A percentile compares a stretch with the other conserved stretches of the same genome.
phyloP scores from a whole-genome alignment of 2,329 filamentous ascomycete genomes.

The Trichoderma cornu-damae region DNA sequence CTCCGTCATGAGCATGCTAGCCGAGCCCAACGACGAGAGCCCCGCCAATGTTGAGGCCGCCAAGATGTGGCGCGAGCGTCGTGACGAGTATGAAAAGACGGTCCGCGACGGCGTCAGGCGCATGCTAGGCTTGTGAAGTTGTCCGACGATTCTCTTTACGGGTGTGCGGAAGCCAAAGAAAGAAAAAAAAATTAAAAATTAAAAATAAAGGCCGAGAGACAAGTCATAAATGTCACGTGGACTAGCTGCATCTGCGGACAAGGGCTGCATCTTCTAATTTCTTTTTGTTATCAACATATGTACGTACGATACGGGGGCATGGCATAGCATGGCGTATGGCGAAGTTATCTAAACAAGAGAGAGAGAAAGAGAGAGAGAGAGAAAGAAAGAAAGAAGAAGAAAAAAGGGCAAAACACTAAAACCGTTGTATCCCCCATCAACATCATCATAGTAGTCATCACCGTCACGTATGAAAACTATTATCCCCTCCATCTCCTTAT shows the following conservation, averaged over 20 bases:
- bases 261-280: neutral
- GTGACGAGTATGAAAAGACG: slow-evolving; percentile 76
- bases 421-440: neutral
- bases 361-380: too few species aligned
- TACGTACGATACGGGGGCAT: slow-evolving; percentile 9
- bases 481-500: neutral
- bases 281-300: slow-evolving; percentile 1
- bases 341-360: slow-evolving; percentile 3
- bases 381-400: too few species aligned
- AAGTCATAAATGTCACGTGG: slow-evolving; percentile 1
- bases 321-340: slow-evolving; percentile 19
- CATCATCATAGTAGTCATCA: neutral
- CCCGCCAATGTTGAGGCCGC: slow-evolving; percentile 95
- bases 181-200: neutral
- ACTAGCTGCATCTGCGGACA: neutral
- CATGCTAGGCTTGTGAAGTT: slow-evolving; percentile 63
- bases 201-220: too few species aligned
- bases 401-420: neutral
- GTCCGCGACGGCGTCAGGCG: slow-evolving; percentile 78
- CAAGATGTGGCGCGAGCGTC: slow-evolving; percentile 88
- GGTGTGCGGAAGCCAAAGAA: too few species aligned
- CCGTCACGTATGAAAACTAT: neutral
- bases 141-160: neutral
- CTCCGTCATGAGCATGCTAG: slow-evolving; percentile 96
- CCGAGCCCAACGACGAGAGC: slow-evolving; percentile 94